Percentiles rank a stretch among this genome's conserved stretches.
These are phyloP conservation scores for Diplodia scrobiculata DNA, from an alignment of 2,329 filamentous ascomycete genomes.

Conservation along the genomic window DNA sequence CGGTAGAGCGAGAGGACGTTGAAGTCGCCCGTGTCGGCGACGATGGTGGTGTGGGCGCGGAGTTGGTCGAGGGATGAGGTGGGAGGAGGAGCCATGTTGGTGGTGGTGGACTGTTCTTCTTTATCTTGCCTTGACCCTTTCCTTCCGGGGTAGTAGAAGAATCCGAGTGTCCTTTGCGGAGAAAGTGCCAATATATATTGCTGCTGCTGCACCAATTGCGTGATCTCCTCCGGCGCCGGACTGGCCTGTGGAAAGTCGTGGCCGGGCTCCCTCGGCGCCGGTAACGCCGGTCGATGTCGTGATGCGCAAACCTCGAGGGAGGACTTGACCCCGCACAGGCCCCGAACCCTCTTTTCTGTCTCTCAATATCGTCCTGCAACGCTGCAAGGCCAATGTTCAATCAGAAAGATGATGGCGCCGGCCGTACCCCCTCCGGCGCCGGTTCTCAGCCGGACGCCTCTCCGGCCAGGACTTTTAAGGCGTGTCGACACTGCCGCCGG, in stretches of 20 bases:
- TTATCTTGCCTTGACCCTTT: not conserved
- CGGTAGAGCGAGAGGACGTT: conserved; percentile 16
- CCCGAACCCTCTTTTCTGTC: not conserved
- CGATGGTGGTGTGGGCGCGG: conserved; percentile 21
- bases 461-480: conserved; percentile 16
- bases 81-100: too few species aligned
- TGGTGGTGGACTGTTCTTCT: not conserved
- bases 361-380: not conserved
- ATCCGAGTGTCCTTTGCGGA: too few species aligned
- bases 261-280: not conserved
- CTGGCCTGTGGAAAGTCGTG: conserved; percentile 6
- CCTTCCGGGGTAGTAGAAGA: too few species aligned
- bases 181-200: not conserved
- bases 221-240: conserved; percentile 10
- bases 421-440: too few species aligned
- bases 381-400: not conserved
- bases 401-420: not conserved
- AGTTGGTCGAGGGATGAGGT: conserved; percentile 8
- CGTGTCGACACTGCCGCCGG: conserved; percentile 9
- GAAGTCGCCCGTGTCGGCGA: conserved; percentile 25
- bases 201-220: not conserved
- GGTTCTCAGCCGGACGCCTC: not conserved
- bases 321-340: not conserved
- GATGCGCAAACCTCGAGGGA: not conserved
- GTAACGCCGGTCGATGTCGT: conserved; percentile 1